Conservation (phyloP, 345 rosid genomes). For the Eucalyptus tenuipes region DNA sequence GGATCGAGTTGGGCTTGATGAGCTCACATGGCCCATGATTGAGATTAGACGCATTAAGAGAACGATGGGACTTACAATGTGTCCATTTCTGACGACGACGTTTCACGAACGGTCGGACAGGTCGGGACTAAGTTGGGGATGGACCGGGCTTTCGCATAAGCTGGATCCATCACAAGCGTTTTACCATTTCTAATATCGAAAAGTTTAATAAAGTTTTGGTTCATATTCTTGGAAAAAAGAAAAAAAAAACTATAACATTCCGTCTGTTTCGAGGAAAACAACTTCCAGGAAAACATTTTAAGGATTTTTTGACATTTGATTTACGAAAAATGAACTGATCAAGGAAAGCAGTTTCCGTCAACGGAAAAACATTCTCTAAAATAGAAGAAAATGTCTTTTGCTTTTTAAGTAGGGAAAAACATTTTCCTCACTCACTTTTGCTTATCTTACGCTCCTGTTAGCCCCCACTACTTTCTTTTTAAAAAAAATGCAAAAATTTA, state of each 20-base stretch:
- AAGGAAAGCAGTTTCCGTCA: no score
- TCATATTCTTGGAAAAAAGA: background rate
- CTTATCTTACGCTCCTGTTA: no score
- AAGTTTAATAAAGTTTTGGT: background rate
- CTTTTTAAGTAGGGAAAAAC: no score
- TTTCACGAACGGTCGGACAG: background rate
- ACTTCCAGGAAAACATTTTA: fast-evolving
- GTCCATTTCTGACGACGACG: background rate
- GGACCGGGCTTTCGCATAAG: background rate
- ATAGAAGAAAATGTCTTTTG: no score
- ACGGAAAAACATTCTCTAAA: no score
- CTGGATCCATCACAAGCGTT: background rate
- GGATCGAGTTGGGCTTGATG: background rate
- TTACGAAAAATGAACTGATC: no score
- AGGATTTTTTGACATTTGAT: fast-evolving
- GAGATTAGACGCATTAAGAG: background rate
- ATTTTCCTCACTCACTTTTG: no score
- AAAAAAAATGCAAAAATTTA: no score
- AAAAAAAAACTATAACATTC: no score
- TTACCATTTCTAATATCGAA: background rate
- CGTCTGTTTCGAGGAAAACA: no score
- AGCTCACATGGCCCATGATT: background rate
- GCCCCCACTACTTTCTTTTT: no score
- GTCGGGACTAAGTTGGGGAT: background rate
- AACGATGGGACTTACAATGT: background rate